These are phyloP conservation scores for Floccularia luteovirens DNA, from an alignment of 768 basidiomycete species.

Conservation along the genomic window DNA sequence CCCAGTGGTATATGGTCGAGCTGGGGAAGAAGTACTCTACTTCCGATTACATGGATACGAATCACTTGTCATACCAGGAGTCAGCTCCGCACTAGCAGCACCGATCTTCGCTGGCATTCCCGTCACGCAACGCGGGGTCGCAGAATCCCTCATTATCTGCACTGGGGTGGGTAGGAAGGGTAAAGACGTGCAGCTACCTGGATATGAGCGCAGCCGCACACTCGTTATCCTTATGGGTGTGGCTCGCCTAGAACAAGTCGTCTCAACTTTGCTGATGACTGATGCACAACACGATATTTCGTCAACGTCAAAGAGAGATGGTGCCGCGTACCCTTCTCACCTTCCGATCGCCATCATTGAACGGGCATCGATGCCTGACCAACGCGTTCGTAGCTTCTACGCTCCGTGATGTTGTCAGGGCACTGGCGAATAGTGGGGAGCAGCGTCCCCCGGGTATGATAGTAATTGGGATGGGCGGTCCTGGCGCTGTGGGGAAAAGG, in stretches of 20 bases:
- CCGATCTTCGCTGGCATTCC: conserved; percentile 89
- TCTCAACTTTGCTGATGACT: conserved; percentile 43
- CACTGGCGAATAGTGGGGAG: conserved; percentile 68
- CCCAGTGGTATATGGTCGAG: conserved; percentile 89
- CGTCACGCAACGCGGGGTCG: conserved; percentile 91
- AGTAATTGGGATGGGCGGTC: conserved; percentile 87
- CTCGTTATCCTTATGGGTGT: conserved; percentile 93
- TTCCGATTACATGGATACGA: conserved; percentile 85
- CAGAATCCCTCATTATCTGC: conserved; percentile 84
- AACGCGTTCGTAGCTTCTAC: conserved; percentile 79
- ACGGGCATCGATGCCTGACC: conserved; percentile 90
- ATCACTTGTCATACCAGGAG: conserved; percentile 80
- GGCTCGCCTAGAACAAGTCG: conserved; percentile 69
- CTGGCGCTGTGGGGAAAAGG: conserved; percentile 69
- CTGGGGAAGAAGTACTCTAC: conserved; percentile 90
- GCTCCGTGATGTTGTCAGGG: conserved; percentile 58
- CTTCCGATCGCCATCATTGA: conserved; percentile 92
- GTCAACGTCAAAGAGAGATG: too few relatives aligned
- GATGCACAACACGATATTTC: too few relatives aligned
- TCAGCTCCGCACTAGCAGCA: conserved; percentile 84
- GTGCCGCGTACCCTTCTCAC: conserved; percentile 58
- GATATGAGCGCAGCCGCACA: conserved; percentile 77
- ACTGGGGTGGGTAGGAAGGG: conserved; percentile 91
- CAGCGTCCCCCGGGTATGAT: conserved; percentile 97
- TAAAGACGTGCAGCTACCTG: conserved; percentile 76